These are phyloP conservation scores for Porpolomopsis calyptriformis DNA, from an alignment of 768 basidiomycete genomes.

Conservation along the genomic window DNA sequence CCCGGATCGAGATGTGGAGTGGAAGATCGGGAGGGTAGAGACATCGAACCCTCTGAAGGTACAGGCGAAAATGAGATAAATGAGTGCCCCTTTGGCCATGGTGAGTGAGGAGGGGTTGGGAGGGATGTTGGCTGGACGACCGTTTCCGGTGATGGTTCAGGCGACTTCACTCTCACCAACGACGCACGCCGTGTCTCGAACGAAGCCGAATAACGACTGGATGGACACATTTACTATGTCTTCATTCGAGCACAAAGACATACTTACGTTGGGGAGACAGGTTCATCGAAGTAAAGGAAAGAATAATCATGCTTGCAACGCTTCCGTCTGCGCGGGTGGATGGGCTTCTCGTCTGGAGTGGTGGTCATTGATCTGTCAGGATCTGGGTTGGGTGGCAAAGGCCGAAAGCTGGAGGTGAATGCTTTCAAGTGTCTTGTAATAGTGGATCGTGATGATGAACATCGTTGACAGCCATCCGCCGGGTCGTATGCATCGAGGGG, in stretches of 20 bases:
- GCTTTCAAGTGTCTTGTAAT: not conserved
- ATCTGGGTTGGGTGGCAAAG: not conserved
- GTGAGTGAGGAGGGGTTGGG: too few relatives aligned
- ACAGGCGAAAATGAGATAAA: too few relatives aligned
- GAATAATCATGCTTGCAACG: not conserved
- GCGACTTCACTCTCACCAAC: too few relatives aligned
- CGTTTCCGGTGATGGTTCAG: too few relatives aligned
- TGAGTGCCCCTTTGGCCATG: too few relatives aligned
- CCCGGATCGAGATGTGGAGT: too few relatives aligned
- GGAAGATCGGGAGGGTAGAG: too few relatives aligned
- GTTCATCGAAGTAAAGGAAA: not conserved
- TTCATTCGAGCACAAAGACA: not conserved
- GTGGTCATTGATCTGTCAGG: not conserved
- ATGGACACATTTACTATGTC: too few relatives aligned
- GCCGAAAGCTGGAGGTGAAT: not conserved
- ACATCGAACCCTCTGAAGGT: too few relatives aligned
- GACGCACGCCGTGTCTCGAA: too few relatives aligned
- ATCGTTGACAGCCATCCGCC: not conserved
- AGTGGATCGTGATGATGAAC: not conserved
- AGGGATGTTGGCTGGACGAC: too few relatives aligned
- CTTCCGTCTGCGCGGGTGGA: not conserved
- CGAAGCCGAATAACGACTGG: too few relatives aligned
- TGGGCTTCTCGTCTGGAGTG: not conserved
- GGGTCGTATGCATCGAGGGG: not conserved
- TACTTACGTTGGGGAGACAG: not conserved